Base-by-base conservation (phyloP, 768 basidiomycete genomes). In the Suillus lakei region DNA sequence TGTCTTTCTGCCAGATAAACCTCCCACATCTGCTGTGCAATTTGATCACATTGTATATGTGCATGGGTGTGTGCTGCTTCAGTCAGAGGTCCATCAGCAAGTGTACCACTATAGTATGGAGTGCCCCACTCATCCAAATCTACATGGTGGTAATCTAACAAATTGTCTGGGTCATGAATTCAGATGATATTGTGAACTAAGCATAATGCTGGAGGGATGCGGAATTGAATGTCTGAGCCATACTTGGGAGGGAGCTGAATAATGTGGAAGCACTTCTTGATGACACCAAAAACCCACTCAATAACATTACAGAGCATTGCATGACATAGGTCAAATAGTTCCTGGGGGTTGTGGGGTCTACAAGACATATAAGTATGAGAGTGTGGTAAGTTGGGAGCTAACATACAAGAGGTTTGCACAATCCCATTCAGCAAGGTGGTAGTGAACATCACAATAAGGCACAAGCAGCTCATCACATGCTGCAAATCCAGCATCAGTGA, bases 111-210 rank as follows among this genome's bases (percentile, higher is more conserved):
- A 38, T 38, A 38, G n/a, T n/a, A n/a, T n/a, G n/a, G n/a, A n/a
- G n/a, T n/a, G n/a, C n/a, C n/a, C n/a, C n/a, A n/a, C n/a, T n/a
- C n/a, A n/a, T n/a, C n/a, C n/a, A n/a, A n/a, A n/a, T n/a, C n/a
- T n/a, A n/a, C n/a, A n/a, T n/a, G n/a, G n/a, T n/a, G n/a, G n/a
- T n/a, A n/a, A n/a, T n/a, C n/a, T n/a, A n/a, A n/a, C n/a, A n/a
- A n/a, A n/a, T n/a, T n/a, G n/a, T n/a, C n/a, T 39, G 65, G 54
- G 64, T 71, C 65, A 56, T 68, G 59, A 23, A 54, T 64, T 3
- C 58, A 28, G 36, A 74, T 70, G 64, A 74, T 74, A 63, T 76
- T 76, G 65, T 74, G 74, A 0, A 72, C 4, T 6, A 67, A 69
- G 28, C 64, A 67, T 3, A 73, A 56, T 2, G 67, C 73, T 38